Percentiles rank a stretch among this genome's conserved stretches.
Conservation (phyloP, 1,284 basidiomycete species). For the Ganoderma lucidum region DNA sequence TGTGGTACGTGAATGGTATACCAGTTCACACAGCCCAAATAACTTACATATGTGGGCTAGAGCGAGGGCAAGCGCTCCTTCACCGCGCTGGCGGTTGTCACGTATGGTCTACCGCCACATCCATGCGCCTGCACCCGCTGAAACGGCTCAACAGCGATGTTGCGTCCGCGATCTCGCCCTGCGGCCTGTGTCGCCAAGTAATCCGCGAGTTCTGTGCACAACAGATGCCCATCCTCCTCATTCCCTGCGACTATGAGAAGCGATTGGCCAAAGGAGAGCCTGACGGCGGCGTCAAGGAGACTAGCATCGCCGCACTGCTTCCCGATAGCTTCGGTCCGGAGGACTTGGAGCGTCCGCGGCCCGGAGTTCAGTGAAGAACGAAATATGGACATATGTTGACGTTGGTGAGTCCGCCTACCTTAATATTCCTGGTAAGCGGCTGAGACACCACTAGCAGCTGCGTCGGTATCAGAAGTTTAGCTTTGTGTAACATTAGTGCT, state of each 20-base stretch:
- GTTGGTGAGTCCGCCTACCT: not conserved
- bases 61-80: constrained; percentile 79
- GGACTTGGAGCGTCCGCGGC: constrained; percentile 62
- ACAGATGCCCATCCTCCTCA: constrained; percentile 81
- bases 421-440: not conserved
- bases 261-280: constrained; percentile 47
- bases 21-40: not conserved
- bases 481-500: not conserved
- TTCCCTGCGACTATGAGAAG: constrained; percentile 70
- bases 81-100: constrained; percentile 76
- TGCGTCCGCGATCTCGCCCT: constrained; percentile 74
- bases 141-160: constrained; percentile 60
- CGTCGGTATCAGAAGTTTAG: not conserved
- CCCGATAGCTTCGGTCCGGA: constrained; percentile 93
- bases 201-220: constrained; percentile 88
- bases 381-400: not conserved
- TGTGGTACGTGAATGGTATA: constrained; percentile 59
- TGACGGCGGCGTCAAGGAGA: constrained; percentile 62
- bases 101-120: constrained; percentile 50
- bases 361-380: not conserved
- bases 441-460: not conserved
- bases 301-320: constrained; percentile 79
- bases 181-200: constrained; percentile 92
- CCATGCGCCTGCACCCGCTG: not conserved
- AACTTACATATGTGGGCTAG: constrained; percentile 49